phyloP scores from a whole-genome alignment of 2,329 filamentous ascomycete genomes.

The Penicillium sp. region DNA sequence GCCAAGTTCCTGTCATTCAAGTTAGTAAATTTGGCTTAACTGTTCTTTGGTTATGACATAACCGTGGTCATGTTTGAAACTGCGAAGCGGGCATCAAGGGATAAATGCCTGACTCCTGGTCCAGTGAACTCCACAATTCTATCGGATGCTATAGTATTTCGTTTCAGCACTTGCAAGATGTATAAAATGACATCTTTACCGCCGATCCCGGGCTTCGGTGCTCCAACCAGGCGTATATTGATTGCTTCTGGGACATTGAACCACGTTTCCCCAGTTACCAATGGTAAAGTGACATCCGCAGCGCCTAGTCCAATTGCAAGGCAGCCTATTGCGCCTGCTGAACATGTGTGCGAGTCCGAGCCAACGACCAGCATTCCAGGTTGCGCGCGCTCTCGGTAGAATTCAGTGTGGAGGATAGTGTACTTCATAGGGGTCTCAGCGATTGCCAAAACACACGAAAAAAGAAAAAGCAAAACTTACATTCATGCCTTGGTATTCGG shows the following conservation, averaged over 20 bases:
- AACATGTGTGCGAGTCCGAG: constrained; percentile 50
- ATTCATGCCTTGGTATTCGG: constrained; percentile 44
- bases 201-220: constrained; percentile 39
- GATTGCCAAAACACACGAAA: not conserved
- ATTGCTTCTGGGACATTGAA: constrained; percentile 48
- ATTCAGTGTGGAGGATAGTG: constrained; percentile 50
- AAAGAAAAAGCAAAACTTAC: not conserved
- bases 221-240: constrained; percentile 41
- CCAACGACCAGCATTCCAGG: constrained; percentile 48
- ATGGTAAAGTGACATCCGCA: constrained; percentile 47
- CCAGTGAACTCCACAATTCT: constrained; percentile 46
- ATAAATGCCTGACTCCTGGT: constrained; percentile 40
- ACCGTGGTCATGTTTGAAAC: constrained; percentile 47
- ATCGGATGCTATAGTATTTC: constrained; percentile 49
- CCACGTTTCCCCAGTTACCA: constrained; percentile 51
- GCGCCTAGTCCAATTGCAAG: constrained; percentile 48
- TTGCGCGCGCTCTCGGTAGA: constrained; percentile 46
- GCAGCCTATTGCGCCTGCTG: constrained; percentile 42
- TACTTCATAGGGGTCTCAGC: constrained; percentile 10
- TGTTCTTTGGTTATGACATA: too few relatives aligned
- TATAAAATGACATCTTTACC: constrained; percentile 52
- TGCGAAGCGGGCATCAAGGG: constrained; percentile 47
- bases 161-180: constrained; percentile 45
- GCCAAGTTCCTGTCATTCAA: constrained; percentile 37
- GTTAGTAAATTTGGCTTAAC: not conserved